Conservation (phyloP, 495 filamentous ascomycete species). For the Neurospora sp. region DNA sequence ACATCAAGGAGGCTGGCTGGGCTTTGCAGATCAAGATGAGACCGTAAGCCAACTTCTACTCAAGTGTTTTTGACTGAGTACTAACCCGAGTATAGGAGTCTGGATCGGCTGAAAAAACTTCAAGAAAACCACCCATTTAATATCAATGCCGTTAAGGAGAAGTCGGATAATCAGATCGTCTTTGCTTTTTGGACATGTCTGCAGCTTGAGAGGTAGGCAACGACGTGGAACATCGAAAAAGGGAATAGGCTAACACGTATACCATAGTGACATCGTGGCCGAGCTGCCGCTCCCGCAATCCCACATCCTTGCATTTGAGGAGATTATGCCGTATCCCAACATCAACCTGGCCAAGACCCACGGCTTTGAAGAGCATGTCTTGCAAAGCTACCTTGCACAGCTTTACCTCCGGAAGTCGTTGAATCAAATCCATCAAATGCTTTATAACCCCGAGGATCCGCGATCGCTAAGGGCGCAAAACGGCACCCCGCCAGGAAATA, state of each 20-base stretch:
- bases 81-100: slow-evolving; percentile 21
- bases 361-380: slow-evolving; percentile 43
- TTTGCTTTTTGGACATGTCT: slow-evolving; percentile 91
- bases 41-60: slow-evolving; percentile 43
- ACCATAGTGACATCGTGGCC: slow-evolving; percentile 72
- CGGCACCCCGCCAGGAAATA: slow-evolving; percentile 11
- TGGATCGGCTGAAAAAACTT: slow-evolving; percentile 31
- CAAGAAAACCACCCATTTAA: slow-evolving; percentile 13
- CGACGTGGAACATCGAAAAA: not conserved
- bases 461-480: not conserved
- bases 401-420: slow-evolving; percentile 76
- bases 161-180: slow-evolving; percentile 47
- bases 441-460: slow-evolving; percentile 55
- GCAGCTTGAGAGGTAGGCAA: slow-evolving; percentile 74
- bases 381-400: slow-evolving; percentile 78
- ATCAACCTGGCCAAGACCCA: slow-evolving; percentile 28
- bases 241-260: not conserved
- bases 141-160: slow-evolving; percentile 22
- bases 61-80: not conserved
- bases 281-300: slow-evolving; percentile 78
- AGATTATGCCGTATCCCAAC: slow-evolving; percentile 55
- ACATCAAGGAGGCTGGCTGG: slow-evolving; percentile 71
- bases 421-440: slow-evolving; percentile 70
- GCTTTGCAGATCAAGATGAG: slow-evolving; percentile 68
- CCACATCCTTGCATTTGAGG: slow-evolving; percentile 62